Evolutionary conservation across 2,329 filamentous ascomycete species (phyloP).

Genomic region (Cercospora sp.): DNA sequence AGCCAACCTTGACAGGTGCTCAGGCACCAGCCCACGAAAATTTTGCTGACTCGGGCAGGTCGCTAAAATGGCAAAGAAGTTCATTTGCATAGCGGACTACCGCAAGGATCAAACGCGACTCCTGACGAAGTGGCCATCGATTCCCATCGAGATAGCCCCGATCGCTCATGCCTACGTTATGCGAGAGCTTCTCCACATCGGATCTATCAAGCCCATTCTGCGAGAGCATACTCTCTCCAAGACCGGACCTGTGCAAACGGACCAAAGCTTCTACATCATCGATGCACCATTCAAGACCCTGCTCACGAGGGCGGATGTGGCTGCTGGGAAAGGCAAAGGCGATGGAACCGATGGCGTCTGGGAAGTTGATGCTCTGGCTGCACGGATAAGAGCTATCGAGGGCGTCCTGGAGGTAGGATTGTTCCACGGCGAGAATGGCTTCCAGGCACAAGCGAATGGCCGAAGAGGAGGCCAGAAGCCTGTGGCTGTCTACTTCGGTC

Average conservation of each 20-base stretch:
- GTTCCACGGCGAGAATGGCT: slow-evolving; percentile 79
- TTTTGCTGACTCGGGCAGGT: slow-evolving; percentile 5
- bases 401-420: slow-evolving; percentile 91
- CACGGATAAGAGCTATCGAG: slow-evolving; percentile 74
- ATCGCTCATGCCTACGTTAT: slow-evolving; percentile 78
- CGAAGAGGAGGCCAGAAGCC: slow-evolving; percentile 80
- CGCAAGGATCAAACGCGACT: slow-evolving; percentile 82
- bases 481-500: slow-evolving; percentile 91
- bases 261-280: slow-evolving; percentile 86
- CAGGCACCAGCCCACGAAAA: slow-evolving; percentile 67
- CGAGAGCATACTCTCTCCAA: slow-evolving; percentile 73
- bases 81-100: slow-evolving; percentile 63
- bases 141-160: slow-evolving; percentile 92
- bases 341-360: slow-evolving; percentile 61
- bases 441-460: slow-evolving; percentile 61
- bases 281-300: slow-evolving; percentile 83
- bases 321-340: slow-evolving; percentile 39
- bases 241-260: slow-evolving; percentile 79
- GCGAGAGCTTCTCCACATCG: slow-evolving; percentile 68
- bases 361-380: slow-evolving; percentile 75
- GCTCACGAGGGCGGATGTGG: slow-evolving; percentile 61
- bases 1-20: slow-evolving; percentile 28
- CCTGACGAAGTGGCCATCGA: slow-evolving; percentile 72
- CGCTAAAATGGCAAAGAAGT: slow-evolving; percentile 31
- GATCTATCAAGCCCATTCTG: slow-evolving; percentile 69